Conservation (phyloP, 1,284 basidiomycete genomes). For the Heterobasidion irregulare region DNA sequence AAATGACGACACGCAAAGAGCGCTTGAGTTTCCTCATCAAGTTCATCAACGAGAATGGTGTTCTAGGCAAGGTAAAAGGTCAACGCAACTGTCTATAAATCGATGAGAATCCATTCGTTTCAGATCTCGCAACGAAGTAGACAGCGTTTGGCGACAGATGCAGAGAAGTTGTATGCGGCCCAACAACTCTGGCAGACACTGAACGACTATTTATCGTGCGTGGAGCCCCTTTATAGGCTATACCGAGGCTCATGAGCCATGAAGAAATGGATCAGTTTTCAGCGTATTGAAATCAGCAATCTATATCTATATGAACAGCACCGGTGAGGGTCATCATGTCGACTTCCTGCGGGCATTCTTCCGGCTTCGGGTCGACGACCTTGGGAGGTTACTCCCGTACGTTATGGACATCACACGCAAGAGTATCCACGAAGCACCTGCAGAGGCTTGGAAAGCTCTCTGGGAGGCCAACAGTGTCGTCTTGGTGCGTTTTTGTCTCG, state of each 20-base stretch:
- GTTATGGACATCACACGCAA: constrained; percentile 38
- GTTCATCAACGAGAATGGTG: constrained; percentile 83
- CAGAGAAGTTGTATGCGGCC: constrained; percentile 82
- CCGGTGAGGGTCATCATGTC: constrained; percentile 51
- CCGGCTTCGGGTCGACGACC: constrained; percentile 54
- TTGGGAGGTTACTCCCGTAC: constrained; percentile 49
- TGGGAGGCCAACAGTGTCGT: constrained; percentile 70
- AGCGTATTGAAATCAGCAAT: constrained; percentile 62
- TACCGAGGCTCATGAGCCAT: no score
- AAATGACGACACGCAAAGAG: constrained; percentile 70
- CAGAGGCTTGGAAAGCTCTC: constrained; percentile 36
- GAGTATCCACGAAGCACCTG: constrained; percentile 30
- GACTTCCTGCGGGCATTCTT: constrained; percentile 86
- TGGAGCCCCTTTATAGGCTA: constrained; percentile 2
- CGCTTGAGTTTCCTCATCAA: constrained; percentile 76
- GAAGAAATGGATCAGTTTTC: constrained; percentile 15
- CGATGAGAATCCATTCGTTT: not conserved
- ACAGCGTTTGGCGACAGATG: constrained; percentile 75
- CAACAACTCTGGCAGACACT: constrained; percentile 81
- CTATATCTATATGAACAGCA: constrained; percentile 51
- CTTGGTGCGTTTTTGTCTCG: constrained; percentile 36
- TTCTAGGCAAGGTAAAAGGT: constrained; percentile 55
- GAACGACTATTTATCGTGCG: constrained; percentile 64
- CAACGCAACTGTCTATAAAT: not conserved
- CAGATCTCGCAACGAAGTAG: constrained; percentile 79